phyloP scores from a whole-genome alignment of 139 green algal genomes.

The Coelastrella sp. region DNA sequence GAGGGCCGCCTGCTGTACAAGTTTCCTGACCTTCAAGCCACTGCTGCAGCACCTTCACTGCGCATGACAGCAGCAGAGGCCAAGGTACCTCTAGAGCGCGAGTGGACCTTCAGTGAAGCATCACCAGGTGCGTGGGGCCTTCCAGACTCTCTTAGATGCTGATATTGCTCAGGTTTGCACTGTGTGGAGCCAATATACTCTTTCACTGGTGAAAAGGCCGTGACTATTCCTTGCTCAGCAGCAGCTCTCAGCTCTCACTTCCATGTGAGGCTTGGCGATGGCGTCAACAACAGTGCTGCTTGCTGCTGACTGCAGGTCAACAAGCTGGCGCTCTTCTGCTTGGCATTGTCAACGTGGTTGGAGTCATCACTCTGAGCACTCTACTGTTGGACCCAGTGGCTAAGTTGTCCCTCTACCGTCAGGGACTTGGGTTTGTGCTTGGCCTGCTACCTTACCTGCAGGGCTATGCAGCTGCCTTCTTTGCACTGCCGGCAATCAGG shows the following conservation, averaged over 20 bases:
- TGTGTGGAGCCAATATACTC: no score
- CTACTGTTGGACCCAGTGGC: constrained; percentile 63
- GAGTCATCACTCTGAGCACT: constrained; percentile 76
- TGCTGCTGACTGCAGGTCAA: constrained; percentile 23
- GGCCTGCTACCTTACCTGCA: constrained; percentile 74
- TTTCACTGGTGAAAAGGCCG: no score
- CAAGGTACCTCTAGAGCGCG: constrained; percentile 39
- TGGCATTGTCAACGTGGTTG: constrained; percentile 88
- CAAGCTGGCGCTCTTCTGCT: constrained; percentile 53
- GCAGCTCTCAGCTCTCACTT: no score
- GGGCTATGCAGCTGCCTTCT: constrained; percentile 91
- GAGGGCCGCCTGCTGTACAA: constrained; percentile 90
- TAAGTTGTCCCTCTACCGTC: constrained; percentile 52
- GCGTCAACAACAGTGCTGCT: not conserved
- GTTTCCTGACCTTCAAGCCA: constrained; percentile 88
- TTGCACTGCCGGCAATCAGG: constrained; percentile 78
- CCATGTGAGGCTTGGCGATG: no score
- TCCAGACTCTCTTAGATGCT: no score
- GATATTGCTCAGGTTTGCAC: no score
- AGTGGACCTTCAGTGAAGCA: constrained; percentile 68
- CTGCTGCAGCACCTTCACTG: constrained; percentile 26
- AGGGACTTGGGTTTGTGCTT: constrained; percentile 58
- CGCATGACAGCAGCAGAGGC: constrained; percentile 1
- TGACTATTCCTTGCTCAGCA: no score
- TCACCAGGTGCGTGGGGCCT: constrained; percentile 5